Evolutionary conservation across 805 yeast genomes (phyloP).

Genomic region (Starmerella scarabaei): DNA sequence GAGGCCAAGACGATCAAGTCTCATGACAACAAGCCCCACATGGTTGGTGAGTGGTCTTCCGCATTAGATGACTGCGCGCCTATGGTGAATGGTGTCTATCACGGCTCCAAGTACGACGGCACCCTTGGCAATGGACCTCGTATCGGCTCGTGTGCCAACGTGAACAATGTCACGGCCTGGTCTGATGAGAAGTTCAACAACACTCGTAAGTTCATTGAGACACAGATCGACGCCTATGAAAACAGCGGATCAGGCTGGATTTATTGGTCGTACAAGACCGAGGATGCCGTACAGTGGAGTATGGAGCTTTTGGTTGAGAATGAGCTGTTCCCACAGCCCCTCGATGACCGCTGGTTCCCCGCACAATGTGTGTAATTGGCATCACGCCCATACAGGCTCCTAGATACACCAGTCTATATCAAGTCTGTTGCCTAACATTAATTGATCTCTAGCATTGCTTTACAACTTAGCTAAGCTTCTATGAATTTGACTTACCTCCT

Average conservation of each 20-base stretch:
- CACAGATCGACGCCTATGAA: constrained; percentile 78
- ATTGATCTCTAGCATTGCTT: no score
- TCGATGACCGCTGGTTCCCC: constrained; percentile 51
- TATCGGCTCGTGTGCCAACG: constrained; percentile 51
- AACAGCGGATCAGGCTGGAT: constrained; percentile 65
- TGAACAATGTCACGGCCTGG: constrained; percentile 40
- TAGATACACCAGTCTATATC: no score
- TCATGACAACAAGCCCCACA: constrained; percentile 54
- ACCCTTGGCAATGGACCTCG: constrained; percentile 34
- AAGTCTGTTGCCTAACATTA: no score
- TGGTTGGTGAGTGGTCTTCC: constrained; percentile 82
- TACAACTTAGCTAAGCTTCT: no score
- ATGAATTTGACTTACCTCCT: no score
- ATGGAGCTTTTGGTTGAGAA: constrained; percentile 43
- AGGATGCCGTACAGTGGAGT: constrained; percentile 75
- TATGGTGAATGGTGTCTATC: constrained; percentile 78
- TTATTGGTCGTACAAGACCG: constrained; percentile 91
- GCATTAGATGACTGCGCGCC: constrained; percentile 84
- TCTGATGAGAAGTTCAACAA: constrained; percentile 41
- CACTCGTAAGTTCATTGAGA: constrained; percentile 66
- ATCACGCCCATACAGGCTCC: no score
- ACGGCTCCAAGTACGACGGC: constrained; percentile 73
- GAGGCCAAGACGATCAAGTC: constrained; percentile 34
- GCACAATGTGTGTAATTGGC: no score
- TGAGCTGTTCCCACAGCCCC: constrained; percentile 70